Evolutionary conservation across 108 stramenopile species (phyloP), one percentile per base, ranked within the genome.

Genomic region (Skeletonema grethae): DNA sequence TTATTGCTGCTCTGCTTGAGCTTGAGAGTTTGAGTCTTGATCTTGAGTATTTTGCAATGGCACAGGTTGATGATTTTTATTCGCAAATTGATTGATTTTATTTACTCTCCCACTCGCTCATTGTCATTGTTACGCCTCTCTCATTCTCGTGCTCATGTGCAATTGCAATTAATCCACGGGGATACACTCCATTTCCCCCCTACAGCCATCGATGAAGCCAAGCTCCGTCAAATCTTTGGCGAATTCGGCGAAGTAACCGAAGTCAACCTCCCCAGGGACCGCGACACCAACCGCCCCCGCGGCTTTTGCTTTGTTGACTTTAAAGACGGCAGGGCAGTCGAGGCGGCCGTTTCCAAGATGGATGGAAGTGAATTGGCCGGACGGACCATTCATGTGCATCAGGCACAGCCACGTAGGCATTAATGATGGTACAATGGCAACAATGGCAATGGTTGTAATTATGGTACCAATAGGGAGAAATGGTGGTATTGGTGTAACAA

Each of bases 221-320:
- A 73, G 36, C 75, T 87, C 13, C 77, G 76, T 57, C 71, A 85
- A 61, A 66, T 50, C 53, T 87, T 83, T 67, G 84, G 69, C 11
- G 77, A 76, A 64, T 82, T 65, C 79, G 86, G 82, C 58, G 29
- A 56, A 8, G 84, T 87, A 6, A 85, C 65, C 59, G 83, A 84
- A 60, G 84, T 82, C 62, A 83, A 79, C 82, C 64, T 87, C 55
- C 84, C 84, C 82, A 82, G 64, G 74, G 84, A 82, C 45, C 75
- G 86, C 18, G 71, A 73, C 70, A 78, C 86, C 50, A 68, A 67
- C 24, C 82, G 86, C 36, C 82, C 82, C 29, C 68, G 85, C 8
- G 85, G 85, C 22, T 86, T 86, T 56, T 82, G 75, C 24, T 86
- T 86, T 79, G 82, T 83, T 48, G 84, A 83, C 63, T 57, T 84